These are phyloP conservation scores for Bipolaris cookei DNA, from an alignment of 2,329 filamentous ascomycete genomes.

Conservation along the genomic window DNA sequence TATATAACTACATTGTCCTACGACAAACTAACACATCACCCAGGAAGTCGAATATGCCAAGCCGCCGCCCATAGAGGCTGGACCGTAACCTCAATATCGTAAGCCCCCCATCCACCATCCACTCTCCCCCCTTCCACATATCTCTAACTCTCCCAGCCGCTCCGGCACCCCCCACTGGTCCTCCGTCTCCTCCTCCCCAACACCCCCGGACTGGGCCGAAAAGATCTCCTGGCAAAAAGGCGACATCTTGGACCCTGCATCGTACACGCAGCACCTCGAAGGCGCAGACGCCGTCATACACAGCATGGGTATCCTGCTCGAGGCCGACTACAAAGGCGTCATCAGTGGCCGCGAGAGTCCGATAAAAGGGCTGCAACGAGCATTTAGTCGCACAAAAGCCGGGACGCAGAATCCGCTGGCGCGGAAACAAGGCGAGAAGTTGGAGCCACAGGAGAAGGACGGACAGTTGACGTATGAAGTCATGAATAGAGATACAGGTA, in stretches of 20 bases:
- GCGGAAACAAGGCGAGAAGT: conserved; percentile 61
- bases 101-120: conserved; percentile 33
- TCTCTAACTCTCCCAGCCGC: conserved; percentile 64
- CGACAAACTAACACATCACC: not conserved
- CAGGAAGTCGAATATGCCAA: conserved; percentile 83
- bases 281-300: conserved; percentile 87
- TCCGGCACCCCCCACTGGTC: conserved; percentile 90
- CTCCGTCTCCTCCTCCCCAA: conserved; percentile 71
- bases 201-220: conserved; percentile 79
- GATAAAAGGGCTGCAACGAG: conserved; percentile 76
- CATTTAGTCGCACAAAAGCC: conserved; percentile 72
- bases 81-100: conserved; percentile 94
- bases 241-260: conserved; percentile 82
- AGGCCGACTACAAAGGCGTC: conserved; percentile 97
- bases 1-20: not conserved
- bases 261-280: conserved; percentile 77
- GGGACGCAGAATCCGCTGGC: conserved; percentile 73
- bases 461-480: conserved; percentile 91
- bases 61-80: conserved; percentile 83
- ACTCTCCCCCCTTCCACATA: not conserved
- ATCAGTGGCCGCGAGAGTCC: conserved; percentile 82
- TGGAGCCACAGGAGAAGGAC: conserved; percentile 70
- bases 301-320: conserved; percentile 92
- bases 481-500: conserved; percentile 87
- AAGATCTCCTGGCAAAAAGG: conserved; percentile 86